Conservation (phyloP, 2,329 filamentous ascomycete genomes). For the Sphaerulina populicola region DNA sequence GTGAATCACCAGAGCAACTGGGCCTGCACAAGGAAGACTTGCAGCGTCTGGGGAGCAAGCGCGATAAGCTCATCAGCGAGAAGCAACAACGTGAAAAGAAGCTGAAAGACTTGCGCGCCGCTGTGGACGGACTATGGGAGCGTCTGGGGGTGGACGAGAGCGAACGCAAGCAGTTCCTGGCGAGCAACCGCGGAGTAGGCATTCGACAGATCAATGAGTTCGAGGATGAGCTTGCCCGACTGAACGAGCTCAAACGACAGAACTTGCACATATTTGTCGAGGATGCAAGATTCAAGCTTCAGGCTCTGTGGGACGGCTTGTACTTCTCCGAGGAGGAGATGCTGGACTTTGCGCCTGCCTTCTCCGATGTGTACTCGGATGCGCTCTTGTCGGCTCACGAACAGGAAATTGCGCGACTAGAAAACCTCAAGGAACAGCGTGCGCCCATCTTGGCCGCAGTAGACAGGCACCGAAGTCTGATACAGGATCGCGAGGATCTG, state of each 20-base stretch:
- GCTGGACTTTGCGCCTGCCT: conserved; percentile 94
- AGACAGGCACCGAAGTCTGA: conserved; percentile 71
- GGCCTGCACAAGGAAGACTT: conserved; percentile 86
- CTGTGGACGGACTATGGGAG: conserved; percentile 83
- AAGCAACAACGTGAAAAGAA: conserved; percentile 75
- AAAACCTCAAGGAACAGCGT: conserved; percentile 76
- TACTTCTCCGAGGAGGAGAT: conserved; percentile 98
- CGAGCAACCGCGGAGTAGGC: conserved; percentile 81
- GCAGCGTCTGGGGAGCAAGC: conserved; percentile 59
- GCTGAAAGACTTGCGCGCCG: conserved; percentile 63
- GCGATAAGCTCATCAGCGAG: conserved; percentile 78
- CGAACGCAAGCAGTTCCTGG: conserved; percentile 78
- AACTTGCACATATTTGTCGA: conserved; percentile 95
- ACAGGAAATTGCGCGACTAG: conserved; percentile 74
- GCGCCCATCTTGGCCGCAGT: conserved; percentile 74
- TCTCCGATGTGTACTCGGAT: conserved; percentile 86
- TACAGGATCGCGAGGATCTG: conserved; percentile 80
- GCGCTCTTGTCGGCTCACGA: conserved; percentile 92
- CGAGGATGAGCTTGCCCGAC: conserved; percentile 74
- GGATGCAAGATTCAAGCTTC: conserved; percentile 79
- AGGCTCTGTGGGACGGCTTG: conserved; percentile 88
- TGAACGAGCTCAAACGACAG: conserved; percentile 90
- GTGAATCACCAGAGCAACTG: conserved; percentile 85
- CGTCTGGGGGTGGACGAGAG: conserved; percentile 73
- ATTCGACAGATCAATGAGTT: conserved; percentile 91